Percentiles rank a stretch among this genome's conserved stretches.
These are phyloP conservation scores for Yamadazyma diospyri DNA, from an alignment of 1,139 yeast species.

Conservation along the genomic window DNA sequence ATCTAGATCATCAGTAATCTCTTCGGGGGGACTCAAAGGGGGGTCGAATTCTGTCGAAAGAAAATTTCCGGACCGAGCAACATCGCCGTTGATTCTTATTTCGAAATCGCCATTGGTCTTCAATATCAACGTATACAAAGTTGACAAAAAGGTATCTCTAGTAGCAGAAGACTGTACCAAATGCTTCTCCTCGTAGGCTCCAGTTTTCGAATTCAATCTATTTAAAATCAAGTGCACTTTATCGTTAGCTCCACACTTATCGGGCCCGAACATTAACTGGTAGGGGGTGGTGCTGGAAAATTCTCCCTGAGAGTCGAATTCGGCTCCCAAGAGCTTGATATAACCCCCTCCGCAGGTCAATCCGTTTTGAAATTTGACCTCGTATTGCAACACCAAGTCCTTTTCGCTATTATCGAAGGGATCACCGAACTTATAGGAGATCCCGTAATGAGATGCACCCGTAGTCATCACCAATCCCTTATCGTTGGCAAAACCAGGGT, in stretches of 20 bases:
- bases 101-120: slow-evolving; percentile 65
- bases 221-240: slow-evolving; percentile 74
- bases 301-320: slow-evolving; percentile 22
- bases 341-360: slow-evolving; percentile 87
- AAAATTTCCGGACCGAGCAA: slow-evolving; percentile 65
- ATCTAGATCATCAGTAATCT: slow-evolving; percentile 60
- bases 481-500: slow-evolving; percentile 61
- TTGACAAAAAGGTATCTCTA: slow-evolving; percentile 52
- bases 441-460: slow-evolving; percentile 78
- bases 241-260: slow-evolving; percentile 77
- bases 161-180: slow-evolving; percentile 66
- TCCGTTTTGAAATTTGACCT: slow-evolving; percentile 76
- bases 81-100: slow-evolving; percentile 77
- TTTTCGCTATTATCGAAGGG: slow-evolving; percentile 54
- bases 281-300: slow-evolving; percentile 67
- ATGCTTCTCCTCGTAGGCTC: slow-evolving; percentile 64
- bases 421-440: slow-evolving; percentile 54
- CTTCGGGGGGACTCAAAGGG: slow-evolving; percentile 58
- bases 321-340: slow-evolving; percentile 62
- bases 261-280: slow-evolving; percentile 94
- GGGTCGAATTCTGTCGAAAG: slow-evolving; percentile 52
- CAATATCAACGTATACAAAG: slow-evolving; percentile 73
- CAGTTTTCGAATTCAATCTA: slow-evolving; percentile 54
- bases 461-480: slow-evolving; percentile 72
- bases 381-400: slow-evolving; percentile 82